Percentiles rank a stretch among this genome's conserved stretches.
Evolutionary conservation across 768 basidiomycete species (phyloP).

Genomic region (Russula sp.): DNA sequence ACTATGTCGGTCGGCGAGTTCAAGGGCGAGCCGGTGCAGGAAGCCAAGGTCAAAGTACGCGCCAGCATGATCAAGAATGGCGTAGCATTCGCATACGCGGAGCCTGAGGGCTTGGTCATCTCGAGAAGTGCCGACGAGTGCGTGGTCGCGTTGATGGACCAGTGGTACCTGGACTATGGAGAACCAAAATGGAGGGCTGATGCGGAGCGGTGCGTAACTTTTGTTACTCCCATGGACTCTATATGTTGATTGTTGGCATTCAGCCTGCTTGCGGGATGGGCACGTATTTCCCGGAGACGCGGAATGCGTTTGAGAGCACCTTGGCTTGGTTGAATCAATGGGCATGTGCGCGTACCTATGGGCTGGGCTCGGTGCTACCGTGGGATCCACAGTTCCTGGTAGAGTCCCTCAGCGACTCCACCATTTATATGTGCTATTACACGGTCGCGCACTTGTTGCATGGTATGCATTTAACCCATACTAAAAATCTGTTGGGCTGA

Average conservation of each 20-base stretch:
- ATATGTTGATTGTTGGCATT: conserved; percentile 11
- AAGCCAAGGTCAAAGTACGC: conserved; percentile 88
- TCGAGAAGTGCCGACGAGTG: conserved; percentile 95
- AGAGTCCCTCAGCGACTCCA: conserved; percentile 95
- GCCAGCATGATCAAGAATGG: conserved; percentile 75
- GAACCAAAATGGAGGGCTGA: conserved; percentile 84
- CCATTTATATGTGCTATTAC: conserved; percentile 98
- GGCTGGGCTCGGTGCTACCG: conserved; percentile 90
- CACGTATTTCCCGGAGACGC: conserved; percentile 86
- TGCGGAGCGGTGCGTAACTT: conserved; percentile 65
- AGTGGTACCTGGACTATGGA: conserved; percentile 99
- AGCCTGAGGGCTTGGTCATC: conserved; percentile 89
- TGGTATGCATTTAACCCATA: conserved; percentile 46
- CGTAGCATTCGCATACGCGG: conserved; percentile 87
- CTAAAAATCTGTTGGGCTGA: conserved; percentile 20
- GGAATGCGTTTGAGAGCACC: conserved; percentile 87
- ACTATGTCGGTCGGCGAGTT: conserved; percentile 90
- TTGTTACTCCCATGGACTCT: conserved; percentile 3
- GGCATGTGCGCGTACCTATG: conserved; percentile 98
- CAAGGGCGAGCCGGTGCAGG: conserved; percentile 83
- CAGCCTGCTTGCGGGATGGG: conserved; percentile 84
- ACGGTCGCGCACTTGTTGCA: conserved; percentile 91
- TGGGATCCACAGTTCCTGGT: conserved; percentile 98
- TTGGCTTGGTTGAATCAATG: conserved; percentile 96
- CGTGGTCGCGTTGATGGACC: conserved; percentile 96